phyloP scores from a whole-genome alignment of 2,329 filamentous ascomycete genomes.

The Fusarium vanettenii region DNA sequence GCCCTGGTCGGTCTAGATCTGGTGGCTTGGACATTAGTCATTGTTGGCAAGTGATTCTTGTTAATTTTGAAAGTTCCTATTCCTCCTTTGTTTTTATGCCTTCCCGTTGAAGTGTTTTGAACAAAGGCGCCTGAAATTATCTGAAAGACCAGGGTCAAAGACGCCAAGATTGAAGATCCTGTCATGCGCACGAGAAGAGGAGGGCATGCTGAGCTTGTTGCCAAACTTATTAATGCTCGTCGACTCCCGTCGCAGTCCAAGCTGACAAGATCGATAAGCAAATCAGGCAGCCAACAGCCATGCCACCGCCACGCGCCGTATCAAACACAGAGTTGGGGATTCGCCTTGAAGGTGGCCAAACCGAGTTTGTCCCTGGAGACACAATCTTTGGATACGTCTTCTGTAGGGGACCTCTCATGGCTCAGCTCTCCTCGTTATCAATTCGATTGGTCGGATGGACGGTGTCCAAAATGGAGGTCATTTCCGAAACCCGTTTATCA shows the following conservation, averaged over 20 bases:
- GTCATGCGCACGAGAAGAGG: not conserved
- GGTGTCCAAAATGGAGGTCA: constrained; percentile 41
- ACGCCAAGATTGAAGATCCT: not conserved
- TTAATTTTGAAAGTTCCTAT: not conserved
- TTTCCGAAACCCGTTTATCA: constrained; percentile 8
- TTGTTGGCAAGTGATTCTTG: not conserved
- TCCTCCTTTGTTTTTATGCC: not conserved
- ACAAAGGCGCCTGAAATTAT: not conserved
- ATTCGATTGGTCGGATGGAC: constrained; percentile 41
- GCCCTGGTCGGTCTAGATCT: not conserved
- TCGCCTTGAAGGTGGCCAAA: not conserved
- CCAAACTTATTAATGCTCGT: not conserved
- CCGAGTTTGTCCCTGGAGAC: constrained; percentile 38
- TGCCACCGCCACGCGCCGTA: constrained; percentile 3
- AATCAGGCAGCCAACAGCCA: not conserved
- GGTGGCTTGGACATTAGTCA: not conserved
- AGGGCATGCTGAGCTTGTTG: not conserved
- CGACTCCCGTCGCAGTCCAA: not conserved
- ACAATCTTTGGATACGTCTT: constrained; percentile 42
- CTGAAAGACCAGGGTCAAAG: not conserved
- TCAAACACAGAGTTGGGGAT: constrained; percentile 16
- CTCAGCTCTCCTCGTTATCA: constrained; percentile 29
- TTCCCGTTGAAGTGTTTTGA: not conserved
- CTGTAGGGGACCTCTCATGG: constrained; percentile 34
- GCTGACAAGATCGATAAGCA: not conserved